A percentile compares a stretch with the other conserved stretches of the same genome.
phyloP scores from a whole-genome alignment of 2,329 filamentous ascomycete genomes.

The Monilinia vaccinii-corymbosi region DNA sequence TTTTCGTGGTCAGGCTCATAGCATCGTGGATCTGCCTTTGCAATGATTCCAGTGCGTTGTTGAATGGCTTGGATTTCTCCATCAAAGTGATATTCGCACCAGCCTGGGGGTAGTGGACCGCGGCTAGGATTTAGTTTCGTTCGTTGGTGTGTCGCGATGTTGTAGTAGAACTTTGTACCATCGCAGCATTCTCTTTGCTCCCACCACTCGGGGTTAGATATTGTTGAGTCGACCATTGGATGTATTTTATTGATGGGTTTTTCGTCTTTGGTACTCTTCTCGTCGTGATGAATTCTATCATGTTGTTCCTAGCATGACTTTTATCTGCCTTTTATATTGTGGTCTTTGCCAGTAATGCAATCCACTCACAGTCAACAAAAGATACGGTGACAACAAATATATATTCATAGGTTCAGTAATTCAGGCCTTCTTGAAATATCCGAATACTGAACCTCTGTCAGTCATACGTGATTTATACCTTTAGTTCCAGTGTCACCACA shows the following conservation, averaged over 20 bases:
- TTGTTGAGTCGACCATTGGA: background rate
- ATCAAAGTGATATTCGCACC: background rate
- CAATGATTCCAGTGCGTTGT: constrained; percentile 6
- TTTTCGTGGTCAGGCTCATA: background rate
- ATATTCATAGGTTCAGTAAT: background rate
- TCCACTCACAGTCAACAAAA: background rate
- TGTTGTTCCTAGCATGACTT: background rate
- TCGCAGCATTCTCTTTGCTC: constrained; percentile 7
- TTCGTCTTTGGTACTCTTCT: background rate
- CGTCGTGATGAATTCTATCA: background rate
- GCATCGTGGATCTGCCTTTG: constrained; percentile 4
- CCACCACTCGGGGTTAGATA: constrained; percentile 2
- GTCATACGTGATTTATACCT: background rate
- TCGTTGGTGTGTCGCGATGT: constrained; percentile 3
- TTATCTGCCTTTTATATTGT: background rate
- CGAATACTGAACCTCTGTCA: background rate
- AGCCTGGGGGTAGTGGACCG: background rate
- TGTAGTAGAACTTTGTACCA: constrained; percentile 5
- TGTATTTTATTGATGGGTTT: background rate
- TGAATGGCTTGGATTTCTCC: constrained; percentile 2
- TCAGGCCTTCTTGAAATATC: background rate
- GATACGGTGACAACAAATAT: background rate
- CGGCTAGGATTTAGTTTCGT: constrained; percentile 1
- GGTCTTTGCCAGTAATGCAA: background rate
- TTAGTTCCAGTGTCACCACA: background rate